Evolutionary conservation across 2,329 filamentous ascomycete species (phyloP).

Genomic region (Pestalotiopsis sp.): DNA sequence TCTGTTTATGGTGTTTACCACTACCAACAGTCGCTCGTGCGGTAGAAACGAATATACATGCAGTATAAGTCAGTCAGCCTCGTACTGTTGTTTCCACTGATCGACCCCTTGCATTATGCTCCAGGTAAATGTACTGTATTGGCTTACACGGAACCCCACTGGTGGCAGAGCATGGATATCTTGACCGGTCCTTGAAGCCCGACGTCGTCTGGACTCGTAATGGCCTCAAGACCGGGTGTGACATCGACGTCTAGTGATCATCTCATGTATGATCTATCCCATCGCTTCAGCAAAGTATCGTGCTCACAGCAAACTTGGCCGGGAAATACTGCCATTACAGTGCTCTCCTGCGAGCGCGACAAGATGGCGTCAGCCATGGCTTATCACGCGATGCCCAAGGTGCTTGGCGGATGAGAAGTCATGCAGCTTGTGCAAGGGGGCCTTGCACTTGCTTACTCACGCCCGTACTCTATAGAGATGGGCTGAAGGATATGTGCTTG

Average conservation of each 20-base stretch:
- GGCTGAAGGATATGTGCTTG: no score
- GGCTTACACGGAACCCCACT: background rate
- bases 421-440: background rate
- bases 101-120: background rate
- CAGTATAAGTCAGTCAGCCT: background rate
- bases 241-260: background rate
- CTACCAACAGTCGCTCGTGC: background rate
- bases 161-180: background rate
- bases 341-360: slow-evolving; percentile 6
- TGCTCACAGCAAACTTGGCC: background rate
- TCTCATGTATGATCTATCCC: background rate
- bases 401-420: background rate
- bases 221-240: background rate
- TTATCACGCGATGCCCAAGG: background rate
- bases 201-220: background rate
- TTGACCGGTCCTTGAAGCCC: background rate
- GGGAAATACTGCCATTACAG: background rate
- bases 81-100: background rate
- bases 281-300: background rate
- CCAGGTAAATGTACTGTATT: background rate
- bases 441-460: background rate
- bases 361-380: background rate
- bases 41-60: background rate
- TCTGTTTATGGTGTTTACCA: background rate
- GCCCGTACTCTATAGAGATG: background rate